Percentiles rank a stretch among this genome's conserved stretches.
Conservation (phyloP, 2,329 filamentous ascomycete species). For the Tolypocladium endophyticum region DNA sequence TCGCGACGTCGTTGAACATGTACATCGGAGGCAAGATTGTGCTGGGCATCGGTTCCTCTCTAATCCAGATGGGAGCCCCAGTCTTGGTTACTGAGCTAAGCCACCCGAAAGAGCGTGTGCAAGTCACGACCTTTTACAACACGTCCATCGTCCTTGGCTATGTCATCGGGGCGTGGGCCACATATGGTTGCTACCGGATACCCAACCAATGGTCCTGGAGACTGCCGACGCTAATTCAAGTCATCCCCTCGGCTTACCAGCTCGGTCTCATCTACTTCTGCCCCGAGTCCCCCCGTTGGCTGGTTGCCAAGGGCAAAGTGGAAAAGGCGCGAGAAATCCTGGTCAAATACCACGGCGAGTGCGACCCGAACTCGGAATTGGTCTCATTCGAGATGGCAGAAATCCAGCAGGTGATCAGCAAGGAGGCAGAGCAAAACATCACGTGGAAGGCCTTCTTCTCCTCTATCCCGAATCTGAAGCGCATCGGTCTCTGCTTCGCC, state of each 20-base stretch:
- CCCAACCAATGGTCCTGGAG: conserved; percentile 35
- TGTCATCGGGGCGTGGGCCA: conserved; percentile 25
- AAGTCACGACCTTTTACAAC: conserved; percentile 26
- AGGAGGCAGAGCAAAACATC: conserved; percentile 18
- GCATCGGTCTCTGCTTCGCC: conserved; percentile 27
- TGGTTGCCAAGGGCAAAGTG: conserved; percentile 38
- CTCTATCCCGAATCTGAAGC: conserved; percentile 25
- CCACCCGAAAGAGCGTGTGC: conserved; percentile 28
- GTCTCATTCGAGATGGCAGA: conserved; percentile 38
- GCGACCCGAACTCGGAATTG: conserved; percentile 29
- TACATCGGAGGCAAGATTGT: conserved; percentile 28
- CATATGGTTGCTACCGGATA: conserved; percentile 20
- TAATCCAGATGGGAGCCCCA: conserved; percentile 30
- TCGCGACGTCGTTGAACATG: conserved; percentile 22
- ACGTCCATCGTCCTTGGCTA: conserved; percentile 29
- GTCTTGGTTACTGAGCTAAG: conserved; percentile 31
- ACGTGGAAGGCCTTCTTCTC: conserved; percentile 31
- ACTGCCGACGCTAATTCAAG: conserved; percentile 42
- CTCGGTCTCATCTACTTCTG: conserved; percentile 36
- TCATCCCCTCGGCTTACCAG: conserved; percentile 29
- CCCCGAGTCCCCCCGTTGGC: conserved; percentile 50
- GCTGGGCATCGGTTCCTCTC: conserved; percentile 22
- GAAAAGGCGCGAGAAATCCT: conserved; percentile 41
- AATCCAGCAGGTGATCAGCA: conserved; percentile 34
- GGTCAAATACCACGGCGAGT: conserved; percentile 40